Conservation (phyloP, 2,329 filamentous ascomycete species). For the Myriangium duriaei region DNA sequence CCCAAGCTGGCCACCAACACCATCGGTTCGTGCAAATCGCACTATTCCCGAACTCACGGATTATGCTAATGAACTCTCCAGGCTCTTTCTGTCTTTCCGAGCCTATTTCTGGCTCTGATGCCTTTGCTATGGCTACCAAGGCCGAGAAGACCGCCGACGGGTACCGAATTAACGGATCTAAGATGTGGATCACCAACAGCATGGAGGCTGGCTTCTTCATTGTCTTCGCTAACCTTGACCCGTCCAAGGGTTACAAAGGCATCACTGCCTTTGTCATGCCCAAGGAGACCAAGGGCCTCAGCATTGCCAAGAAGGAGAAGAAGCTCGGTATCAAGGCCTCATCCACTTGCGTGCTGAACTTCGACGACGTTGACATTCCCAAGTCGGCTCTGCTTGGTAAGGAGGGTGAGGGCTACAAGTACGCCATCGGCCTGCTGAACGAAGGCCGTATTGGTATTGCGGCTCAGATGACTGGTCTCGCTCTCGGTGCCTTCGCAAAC, state of each 20-base stretch:
- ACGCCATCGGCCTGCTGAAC: slow-evolving; percentile 86
- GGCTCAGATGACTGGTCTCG: slow-evolving; percentile 95
- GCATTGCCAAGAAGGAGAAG: slow-evolving; percentile 99
- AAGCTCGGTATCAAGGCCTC: slow-evolving; percentile 94
- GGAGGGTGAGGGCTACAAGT: slow-evolving; percentile 91
- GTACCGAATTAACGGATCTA: slow-evolving; percentile 78
- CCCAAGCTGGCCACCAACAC: slow-evolving; percentile 83
- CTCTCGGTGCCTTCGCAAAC: slow-evolving; percentile 89
- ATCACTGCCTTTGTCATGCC: slow-evolving; percentile 94
- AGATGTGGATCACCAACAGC: slow-evolving; percentile 99
- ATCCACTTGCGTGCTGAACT: slow-evolving; percentile 93
- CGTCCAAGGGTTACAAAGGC: slow-evolving; percentile 85
- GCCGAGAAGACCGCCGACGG: slow-evolving; percentile 72
- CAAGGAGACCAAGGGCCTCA: slow-evolving; percentile 79
- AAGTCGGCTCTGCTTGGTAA: slow-evolving; percentile 78
- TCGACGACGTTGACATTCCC: slow-evolving; percentile 88
- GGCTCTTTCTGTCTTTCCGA: slow-evolving; percentile 87
- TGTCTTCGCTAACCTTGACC: slow-evolving; percentile 93
- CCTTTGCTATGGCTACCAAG: slow-evolving; percentile 87
- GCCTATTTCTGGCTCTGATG: slow-evolving; percentile 85
- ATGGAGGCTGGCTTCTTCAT: slow-evolving; percentile 92
- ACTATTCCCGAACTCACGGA: slow-evolving; percentile 12
- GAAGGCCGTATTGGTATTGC: slow-evolving; percentile 97
- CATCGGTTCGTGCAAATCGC: slow-evolving; percentile 41
- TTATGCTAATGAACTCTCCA: slow-evolving; percentile 8